A percentile compares a stretch with the other conserved stretches of the same genome.
Conservation (phyloP, 1,284 basidiomycete genomes). For the Kwoniella shivajii region DNA sequence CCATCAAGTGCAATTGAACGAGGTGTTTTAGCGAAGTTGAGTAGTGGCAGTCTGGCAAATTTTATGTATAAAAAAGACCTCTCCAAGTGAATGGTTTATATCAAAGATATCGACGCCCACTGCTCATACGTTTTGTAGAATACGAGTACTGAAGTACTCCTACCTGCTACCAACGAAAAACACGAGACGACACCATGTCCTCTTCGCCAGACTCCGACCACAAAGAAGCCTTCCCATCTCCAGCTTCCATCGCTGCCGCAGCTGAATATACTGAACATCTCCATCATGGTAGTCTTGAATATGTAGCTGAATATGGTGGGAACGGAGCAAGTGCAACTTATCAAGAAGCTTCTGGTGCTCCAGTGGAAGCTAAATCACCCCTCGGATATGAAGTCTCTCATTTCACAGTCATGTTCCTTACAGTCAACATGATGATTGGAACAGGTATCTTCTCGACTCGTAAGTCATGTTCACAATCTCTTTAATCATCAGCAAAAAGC, state of each 20-base stretch:
- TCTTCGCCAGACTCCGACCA: neutral
- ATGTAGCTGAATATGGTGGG: constrained; percentile 19
- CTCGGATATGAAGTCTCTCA: constrained; percentile 29
- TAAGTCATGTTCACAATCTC: constrained; percentile 8
- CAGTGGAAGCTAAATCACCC: constrained; percentile 26
- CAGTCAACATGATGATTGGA: constrained; percentile 30
- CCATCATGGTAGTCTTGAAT: constrained; percentile 7
- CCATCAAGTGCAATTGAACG: too few relatives aligned
- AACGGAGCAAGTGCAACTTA: constrained; percentile 17
- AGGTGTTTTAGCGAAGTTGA: too few relatives aligned
- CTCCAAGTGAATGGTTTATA: too few relatives aligned
- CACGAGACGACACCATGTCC: neutral
- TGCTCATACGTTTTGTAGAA: too few relatives aligned
- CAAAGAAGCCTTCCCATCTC: neutral
- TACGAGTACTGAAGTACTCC: too few relatives aligned
- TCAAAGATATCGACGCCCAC: too few relatives aligned
- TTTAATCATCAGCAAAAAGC: neutral
- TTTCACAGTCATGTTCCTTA: constrained; percentile 27
- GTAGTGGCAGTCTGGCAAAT: too few relatives aligned
- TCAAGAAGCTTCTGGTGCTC: constrained; percentile 28
- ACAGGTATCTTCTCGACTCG: constrained; percentile 35
- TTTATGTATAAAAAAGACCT: too few relatives aligned
- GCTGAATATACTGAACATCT: neutral
- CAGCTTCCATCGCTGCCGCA: neutral
- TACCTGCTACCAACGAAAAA: too few relatives aligned